Percentiles rank a stretch among this genome's conserved stretches.
Conservation (phyloP, 441 rosid species). For the Brassica balearica region DNA sequence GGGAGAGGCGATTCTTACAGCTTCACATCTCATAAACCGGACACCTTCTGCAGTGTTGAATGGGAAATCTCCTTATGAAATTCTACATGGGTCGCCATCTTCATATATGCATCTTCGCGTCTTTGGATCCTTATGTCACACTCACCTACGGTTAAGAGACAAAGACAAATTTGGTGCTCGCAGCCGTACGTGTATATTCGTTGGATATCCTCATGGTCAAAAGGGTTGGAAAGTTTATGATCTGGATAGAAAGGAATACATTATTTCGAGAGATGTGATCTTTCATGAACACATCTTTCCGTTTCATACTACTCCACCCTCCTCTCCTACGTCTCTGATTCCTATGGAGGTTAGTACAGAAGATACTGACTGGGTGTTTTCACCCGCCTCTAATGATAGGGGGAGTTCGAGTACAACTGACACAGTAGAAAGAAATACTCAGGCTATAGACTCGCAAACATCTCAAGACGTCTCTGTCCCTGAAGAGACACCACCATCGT, state of each 20-base stretch:
- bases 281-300: background rate
- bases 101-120: background rate
- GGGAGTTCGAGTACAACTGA: background rate
- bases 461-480: background rate
- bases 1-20: background rate
- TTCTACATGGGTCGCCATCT: background rate
- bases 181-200: background rate
- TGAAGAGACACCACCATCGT: background rate
- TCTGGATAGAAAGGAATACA: background rate
- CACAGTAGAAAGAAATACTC: too few species aligned
- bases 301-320: background rate
- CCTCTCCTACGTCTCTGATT: too few species aligned
- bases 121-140: background rate
- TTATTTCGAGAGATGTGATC: background rate
- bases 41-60: background rate
- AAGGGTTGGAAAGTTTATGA: background rate
- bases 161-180: background rate
- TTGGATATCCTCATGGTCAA: background rate
- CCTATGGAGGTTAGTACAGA: background rate
- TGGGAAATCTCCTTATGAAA: background rate
- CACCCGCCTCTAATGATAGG: background rate
- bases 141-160: background rate
- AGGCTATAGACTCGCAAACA: too few species aligned
- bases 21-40: background rate
- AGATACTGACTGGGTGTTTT: background rate